Base-by-base conservation (phyloP, 176 grass and related monocot species). In the Oryza coarctata region DNA sequence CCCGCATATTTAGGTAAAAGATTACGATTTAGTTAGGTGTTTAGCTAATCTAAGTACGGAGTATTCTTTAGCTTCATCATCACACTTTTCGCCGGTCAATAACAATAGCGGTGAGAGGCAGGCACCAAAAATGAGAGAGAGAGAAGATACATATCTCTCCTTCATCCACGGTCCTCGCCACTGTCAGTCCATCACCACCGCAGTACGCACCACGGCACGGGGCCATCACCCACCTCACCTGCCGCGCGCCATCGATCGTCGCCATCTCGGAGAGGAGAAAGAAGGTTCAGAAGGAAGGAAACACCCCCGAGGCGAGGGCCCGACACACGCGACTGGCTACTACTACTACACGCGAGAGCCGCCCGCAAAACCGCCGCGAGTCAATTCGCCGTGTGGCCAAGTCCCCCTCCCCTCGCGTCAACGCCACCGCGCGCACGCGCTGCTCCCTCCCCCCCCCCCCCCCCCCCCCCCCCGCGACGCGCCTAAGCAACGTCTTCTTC, bases 401-500 rank as follows among this genome's bases (percentile, higher is more conserved):
- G 81, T 78, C 72, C 77, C 72, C 20, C 29, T 33, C 65, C 6
- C 23, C 25, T 23, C 69, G n/a, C 12, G 3, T 22, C 12, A 33
- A 33, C 12, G 1, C 41, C 27, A 0, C 17, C 57, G 65, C 78
- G 78, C 1, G 32, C 32, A 4, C 13, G 0, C 49, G 0, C 64
- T 17, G 29, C 72, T 9, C 2, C 64, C 0, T 10, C 62, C 1
- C 44, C 11, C 6, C 50, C 17, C 35, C 63, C 36, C 13, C 12
- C 76, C n/a, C n/a, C 6, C 28, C 12, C 11, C 5, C 41, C 27
- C 0, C 17, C 57, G 65, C 78, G 78, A 80, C 84, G 27, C 77
- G 63, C 71, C 82, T 39, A 80, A 75, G 82, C 65, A 85, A 81
- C 55, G 47, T 62, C 65, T 18, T 30, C 72, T 9, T 3, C 65